Conservation (phyloP, 805 yeast genomes). For the Monosporozyma aerobia region DNA sequence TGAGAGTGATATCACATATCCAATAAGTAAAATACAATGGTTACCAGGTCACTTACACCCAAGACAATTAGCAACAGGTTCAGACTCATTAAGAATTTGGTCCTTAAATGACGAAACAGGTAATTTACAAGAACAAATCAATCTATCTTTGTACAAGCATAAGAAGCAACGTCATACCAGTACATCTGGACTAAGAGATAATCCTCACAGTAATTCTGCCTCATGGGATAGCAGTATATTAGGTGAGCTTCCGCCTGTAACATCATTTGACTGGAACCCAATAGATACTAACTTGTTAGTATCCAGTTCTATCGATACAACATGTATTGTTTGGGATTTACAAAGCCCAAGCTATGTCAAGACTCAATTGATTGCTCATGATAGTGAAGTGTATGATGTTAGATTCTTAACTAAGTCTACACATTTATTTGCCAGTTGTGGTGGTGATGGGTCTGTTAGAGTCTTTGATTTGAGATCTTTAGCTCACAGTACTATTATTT, state of each 20-base stretch:
- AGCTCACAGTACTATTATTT: constrained; percentile 91
- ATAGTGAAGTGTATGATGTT: constrained; percentile 89
- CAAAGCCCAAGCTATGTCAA: constrained; percentile 48
- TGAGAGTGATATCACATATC: constrained; percentile 25
- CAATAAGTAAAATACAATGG: constrained; percentile 29
- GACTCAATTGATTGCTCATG: constrained; percentile 94
- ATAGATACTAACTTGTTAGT: constrained; percentile 61
- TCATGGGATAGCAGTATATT: constrained; percentile 3
- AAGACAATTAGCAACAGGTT: constrained; percentile 30
- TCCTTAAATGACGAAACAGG: constrained; percentile 20
- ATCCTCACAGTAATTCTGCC: neutral
- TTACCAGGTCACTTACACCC: constrained; percentile 22
- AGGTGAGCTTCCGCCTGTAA: constrained; percentile 67
- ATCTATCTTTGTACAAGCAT: constrained; percentile 35
- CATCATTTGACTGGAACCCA: constrained; percentile 89
- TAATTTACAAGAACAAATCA: constrained; percentile 32
- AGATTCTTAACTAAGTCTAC: constrained; percentile 67
- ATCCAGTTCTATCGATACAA: constrained; percentile 87
- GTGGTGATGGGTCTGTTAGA: constrained; percentile 90
- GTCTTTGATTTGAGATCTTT: constrained; percentile 82
- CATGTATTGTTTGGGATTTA: constrained; percentile 92
- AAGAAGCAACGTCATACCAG: constrained; percentile 33
- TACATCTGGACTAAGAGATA: constrained; percentile 17
- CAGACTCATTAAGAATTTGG: constrained; percentile 29
- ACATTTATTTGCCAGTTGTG: constrained; percentile 76